Percentiles rank a stretch among this genome's conserved stretches.
Evolutionary conservation across 352 stramenopile genomes (phyloP).

Genomic region (Phytophthora pini): DNA sequence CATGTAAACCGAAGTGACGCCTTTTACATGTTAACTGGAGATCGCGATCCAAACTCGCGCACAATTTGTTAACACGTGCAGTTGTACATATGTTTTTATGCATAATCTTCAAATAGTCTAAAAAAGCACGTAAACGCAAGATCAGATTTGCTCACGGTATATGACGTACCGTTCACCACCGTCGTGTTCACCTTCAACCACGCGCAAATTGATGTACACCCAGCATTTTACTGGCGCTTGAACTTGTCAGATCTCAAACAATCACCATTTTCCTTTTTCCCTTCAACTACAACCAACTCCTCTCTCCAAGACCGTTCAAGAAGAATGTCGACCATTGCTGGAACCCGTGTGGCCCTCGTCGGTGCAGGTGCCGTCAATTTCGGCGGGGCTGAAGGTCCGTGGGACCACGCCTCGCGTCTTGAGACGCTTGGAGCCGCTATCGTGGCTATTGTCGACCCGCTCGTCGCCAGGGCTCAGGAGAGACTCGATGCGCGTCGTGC

Average conservation of each 20-base stretch:
- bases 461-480: not conserved
- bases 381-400: constrained; percentile 41
- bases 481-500: constrained; percentile 16
- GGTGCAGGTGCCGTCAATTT: constrained; percentile 49
- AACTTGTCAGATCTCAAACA: too few species aligned
- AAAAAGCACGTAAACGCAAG: too few species aligned
- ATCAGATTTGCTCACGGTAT: too few species aligned
- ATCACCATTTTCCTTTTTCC: constrained; percentile 28
- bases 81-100: not conserved
- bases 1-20: too few species aligned
- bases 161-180: not conserved
- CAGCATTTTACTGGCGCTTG: not conserved
- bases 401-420: constrained; percentile 45
- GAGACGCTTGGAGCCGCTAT: constrained; percentile 36
- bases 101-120: not conserved
- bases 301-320: constrained; percentile 1
- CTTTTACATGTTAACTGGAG: too few species aligned
- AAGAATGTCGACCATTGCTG: constrained; percentile 29
- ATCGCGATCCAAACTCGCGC: too few species aligned
- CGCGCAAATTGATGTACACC: constrained; percentile 9
- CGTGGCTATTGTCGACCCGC: not conserved
- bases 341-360: constrained; percentile 42
- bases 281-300: constrained; percentile 2
- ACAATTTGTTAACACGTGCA: too few species aligned
- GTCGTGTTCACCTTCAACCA: constrained; percentile 23